These are phyloP conservation scores for Phanerochaete sordida DNA, from an alignment of 768 basidiomycete species.

Conservation along the genomic window DNA sequence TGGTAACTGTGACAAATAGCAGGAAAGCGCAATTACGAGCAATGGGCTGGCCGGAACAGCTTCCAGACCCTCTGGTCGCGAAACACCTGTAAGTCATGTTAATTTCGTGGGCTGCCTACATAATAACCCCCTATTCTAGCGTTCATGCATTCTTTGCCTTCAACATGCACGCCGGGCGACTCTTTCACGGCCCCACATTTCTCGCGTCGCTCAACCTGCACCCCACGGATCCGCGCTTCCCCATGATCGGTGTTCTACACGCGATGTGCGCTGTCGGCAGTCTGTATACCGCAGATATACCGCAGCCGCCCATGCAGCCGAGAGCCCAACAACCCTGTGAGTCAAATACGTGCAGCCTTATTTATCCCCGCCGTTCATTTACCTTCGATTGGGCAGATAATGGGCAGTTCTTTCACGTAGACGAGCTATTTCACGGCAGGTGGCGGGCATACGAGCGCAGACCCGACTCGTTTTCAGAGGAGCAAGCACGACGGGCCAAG, in stretches of 20 bases:
- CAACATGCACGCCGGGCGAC: conserved; percentile 67
- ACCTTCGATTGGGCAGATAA: background rate
- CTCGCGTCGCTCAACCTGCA: conserved; percentile 60
- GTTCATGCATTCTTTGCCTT: conserved; percentile 79
- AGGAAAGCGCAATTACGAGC: conserved; percentile 19
- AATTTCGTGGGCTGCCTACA: background rate
- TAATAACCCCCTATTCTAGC: conserved; percentile 31
- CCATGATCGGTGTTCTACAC: conserved; percentile 67
- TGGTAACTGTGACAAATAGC: background rate
- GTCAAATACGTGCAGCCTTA: background rate
- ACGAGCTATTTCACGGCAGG: conserved; percentile 52
- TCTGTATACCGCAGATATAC: conserved; percentile 67
- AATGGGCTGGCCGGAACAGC: conserved; percentile 51
- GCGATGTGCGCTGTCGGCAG: conserved; percentile 85
- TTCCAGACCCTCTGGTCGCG: conserved; percentile 61
- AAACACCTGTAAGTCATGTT: conserved; percentile 54
- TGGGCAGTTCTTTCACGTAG: conserved; percentile 22
- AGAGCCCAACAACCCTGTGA: conserved; percentile 8
- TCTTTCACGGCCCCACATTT: conserved; percentile 68
- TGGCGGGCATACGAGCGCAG: conserved; percentile 42
- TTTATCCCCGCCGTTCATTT: background rate
- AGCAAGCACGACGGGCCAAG: conserved; percentile 55
- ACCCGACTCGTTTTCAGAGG: conserved; percentile 62
- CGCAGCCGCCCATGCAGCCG: conserved; percentile 42
- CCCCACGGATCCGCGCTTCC: conserved; percentile 71